Conservation (phyloP, 2,329 filamentous ascomycete species). For the Fusarium oligoseptatum region DNA sequence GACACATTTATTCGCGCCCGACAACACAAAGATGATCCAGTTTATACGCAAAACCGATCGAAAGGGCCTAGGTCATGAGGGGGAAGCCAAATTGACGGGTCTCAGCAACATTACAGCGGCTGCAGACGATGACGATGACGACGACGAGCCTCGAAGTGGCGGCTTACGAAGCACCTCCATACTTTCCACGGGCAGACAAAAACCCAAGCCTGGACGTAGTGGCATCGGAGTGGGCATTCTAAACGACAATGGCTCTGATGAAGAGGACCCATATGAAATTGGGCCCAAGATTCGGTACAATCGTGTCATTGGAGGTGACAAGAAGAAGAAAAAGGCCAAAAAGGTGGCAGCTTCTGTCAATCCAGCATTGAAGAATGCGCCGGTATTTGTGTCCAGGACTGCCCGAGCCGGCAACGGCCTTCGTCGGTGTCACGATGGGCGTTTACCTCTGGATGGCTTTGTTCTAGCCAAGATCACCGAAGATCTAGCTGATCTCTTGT, state of each 20-base stretch:
- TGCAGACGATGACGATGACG: conserved; percentile 58
- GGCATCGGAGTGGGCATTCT: conserved; percentile 90
- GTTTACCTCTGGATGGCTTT: conserved; percentile 84
- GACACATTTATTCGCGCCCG: conserved; percentile 85
- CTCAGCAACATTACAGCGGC: conserved; percentile 45
- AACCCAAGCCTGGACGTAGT: conserved; percentile 64
- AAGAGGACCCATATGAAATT: conserved; percentile 93
- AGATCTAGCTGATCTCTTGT: conserved; percentile 48
- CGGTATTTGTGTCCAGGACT: conserved; percentile 79
- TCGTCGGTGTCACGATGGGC: conserved; percentile 84
- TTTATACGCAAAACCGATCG: conserved; percentile 76
- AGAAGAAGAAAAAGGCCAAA: conserved; percentile 80
- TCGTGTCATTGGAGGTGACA: conserved; percentile 82
- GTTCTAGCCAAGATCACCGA: conserved; percentile 71
- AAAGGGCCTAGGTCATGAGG: conserved; percentile 77
- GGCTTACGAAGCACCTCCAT: conserved; percentile 28
- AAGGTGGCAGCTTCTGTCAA: conserved; percentile 66
- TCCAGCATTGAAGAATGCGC: conserved; percentile 73
- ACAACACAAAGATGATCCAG: conserved; percentile 78
- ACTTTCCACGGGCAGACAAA: conserved; percentile 59
- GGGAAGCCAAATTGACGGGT: conserved; percentile 66
- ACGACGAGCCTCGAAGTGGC: conserved; percentile 53
- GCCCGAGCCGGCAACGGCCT: conserved; percentile 48
- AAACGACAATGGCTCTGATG: conserved; percentile 94
- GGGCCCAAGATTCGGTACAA: conserved; percentile 93